phyloP scores from a whole-genome alignment of 441 rosid genomes.

The Syzygium malaccense region DNA sequence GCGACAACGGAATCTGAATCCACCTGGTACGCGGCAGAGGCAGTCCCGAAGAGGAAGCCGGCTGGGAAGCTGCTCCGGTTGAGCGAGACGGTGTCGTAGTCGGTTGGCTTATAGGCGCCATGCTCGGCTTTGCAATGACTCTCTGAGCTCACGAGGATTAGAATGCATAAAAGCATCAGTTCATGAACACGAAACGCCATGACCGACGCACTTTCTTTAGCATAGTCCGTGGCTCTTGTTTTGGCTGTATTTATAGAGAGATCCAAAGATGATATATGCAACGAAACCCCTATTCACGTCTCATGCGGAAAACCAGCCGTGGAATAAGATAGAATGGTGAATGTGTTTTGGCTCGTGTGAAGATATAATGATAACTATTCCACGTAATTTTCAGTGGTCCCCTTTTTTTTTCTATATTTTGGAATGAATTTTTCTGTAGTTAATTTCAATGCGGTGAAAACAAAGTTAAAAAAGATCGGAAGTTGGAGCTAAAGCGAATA shows the following conservation, averaged over 20 bases:
- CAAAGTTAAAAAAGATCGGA: neutral
- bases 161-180: neutral
- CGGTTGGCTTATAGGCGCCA: neutral
- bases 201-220: neutral
- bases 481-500: neutral
- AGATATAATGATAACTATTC: neutral
- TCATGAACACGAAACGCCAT: neutral
- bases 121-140: neutral
- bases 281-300: neutral
- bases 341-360: neutral
- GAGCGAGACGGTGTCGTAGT: neutral
- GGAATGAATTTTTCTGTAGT: neutral
- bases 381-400: neutral
- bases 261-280: neutral
- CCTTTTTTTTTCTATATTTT: neutral
- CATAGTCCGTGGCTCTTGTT: neutral
- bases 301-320: neutral
- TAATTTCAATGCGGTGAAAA: neutral
- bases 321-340: neutral
- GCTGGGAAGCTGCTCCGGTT: neutral
- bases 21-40: constrained; percentile 2
- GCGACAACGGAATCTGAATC: neutral
- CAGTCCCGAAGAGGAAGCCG: constrained; percentile 1
- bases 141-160: neutral
- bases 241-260: neutral